A percentile compares a stretch with the other conserved stretches of the same genome.
Evolutionary conservation across 495 filamentous ascomycete genomes (phyloP).

Genomic region (Penicillium fimorum): DNA sequence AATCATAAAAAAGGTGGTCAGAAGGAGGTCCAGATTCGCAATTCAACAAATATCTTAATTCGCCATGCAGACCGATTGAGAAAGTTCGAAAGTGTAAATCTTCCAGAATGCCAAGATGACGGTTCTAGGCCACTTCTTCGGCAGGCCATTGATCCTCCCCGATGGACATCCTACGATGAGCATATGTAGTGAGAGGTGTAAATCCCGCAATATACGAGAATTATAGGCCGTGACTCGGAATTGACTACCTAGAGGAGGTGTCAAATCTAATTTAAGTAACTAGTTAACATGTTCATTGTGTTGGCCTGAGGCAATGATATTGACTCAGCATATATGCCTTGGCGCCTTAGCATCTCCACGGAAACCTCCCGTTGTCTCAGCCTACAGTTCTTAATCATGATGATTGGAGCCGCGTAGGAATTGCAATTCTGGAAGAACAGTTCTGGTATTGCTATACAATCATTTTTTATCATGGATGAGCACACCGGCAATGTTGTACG

Average conservation of each 20-base stretch:
- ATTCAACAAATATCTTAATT: neutral
- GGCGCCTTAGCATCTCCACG: neutral
- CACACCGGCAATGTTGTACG: constrained; percentile 5
- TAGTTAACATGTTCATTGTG: neutral
- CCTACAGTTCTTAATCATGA: neutral
- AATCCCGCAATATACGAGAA: neutral
- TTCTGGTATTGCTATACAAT: neutral
- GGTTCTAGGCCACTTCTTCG: constrained; percentile 1
- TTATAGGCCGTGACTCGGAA: neutral
- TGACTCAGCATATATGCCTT: constrained; percentile 1
- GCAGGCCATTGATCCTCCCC: constrained; percentile 4
- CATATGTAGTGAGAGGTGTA: neutral
- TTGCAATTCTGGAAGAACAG: neutral
- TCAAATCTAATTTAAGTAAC: neutral
- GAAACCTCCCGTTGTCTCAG: neutral
- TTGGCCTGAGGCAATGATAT: neutral
- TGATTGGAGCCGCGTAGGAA: neutral
- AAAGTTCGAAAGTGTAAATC: neutral
- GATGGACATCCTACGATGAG: neutral
- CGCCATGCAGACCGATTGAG: neutral
- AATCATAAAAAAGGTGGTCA: neutral
- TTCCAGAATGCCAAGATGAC: constrained; percentile 6
- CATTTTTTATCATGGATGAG: neutral
- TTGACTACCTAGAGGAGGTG: neutral
- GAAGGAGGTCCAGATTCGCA: neutral